Percentiles rank a stretch among this genome's conserved stretches.
These are phyloP conservation scores for Pseudopediastrum boryanum DNA, from an alignment of 139 green algal genomes.

Conservation along the genomic window DNA sequence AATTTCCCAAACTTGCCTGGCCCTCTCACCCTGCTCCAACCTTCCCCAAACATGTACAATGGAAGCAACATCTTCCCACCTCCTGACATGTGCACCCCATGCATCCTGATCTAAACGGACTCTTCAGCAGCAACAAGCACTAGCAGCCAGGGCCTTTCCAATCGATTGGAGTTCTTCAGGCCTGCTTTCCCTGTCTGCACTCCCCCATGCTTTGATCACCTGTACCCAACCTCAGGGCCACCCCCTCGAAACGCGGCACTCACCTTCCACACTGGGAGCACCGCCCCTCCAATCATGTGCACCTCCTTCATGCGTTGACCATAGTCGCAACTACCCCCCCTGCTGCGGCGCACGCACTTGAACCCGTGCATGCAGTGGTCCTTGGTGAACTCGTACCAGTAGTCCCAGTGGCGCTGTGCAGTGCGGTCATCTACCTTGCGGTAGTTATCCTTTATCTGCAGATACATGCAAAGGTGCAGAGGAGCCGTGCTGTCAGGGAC, in stretches of 20 bases:
- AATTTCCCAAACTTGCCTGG: too few relatives aligned
- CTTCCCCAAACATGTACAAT: too few relatives aligned
- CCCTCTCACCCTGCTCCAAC: too few relatives aligned
- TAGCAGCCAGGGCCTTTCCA: background rate
- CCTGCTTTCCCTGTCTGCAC: background rate
- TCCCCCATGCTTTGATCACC: background rate
- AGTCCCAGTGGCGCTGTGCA: constrained; percentile 20
- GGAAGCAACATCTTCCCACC: background rate
- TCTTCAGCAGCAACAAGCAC: background rate
- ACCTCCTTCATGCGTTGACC: constrained; percentile 11
- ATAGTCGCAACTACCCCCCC: background rate
- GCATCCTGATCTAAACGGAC: background rate
- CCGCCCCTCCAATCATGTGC: constrained; percentile 28
- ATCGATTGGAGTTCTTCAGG: background rate
- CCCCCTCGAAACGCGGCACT: background rate
- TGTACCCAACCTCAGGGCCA: background rate
- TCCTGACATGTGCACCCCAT: background rate
- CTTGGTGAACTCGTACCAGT: constrained; percentile 20
- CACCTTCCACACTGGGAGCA: constrained; percentile 41
- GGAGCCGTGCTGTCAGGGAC: too few relatives aligned
- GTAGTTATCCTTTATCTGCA: too few relatives aligned
- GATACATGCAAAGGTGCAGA: too few relatives aligned
- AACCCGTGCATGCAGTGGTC: constrained; percentile 28
- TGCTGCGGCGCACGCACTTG: background rate
- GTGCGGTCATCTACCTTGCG: too few relatives aligned